Evolutionary conservation across 805 yeast species (phyloP), one percentile per base, ranked within the genome.

Genomic region (Metschnikowia bowlesiae): DNA sequence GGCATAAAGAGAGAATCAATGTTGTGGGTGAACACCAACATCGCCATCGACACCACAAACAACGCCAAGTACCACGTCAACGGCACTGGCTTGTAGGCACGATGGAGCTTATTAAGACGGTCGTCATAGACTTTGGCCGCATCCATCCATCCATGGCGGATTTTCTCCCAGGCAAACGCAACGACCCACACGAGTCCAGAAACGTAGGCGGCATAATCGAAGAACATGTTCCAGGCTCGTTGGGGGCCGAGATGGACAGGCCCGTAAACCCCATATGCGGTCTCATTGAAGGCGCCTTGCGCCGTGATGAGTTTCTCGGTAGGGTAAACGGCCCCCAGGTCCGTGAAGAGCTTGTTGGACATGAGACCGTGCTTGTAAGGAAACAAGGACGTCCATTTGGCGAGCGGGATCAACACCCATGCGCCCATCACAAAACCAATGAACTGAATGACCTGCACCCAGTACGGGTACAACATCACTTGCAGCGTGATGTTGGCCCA

Each of bases 401-500:
- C 78, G 29, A 73, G 57, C 0, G 83, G 83, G 33, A 78, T 65
- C 42, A 75, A 57, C 1, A 73, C 54, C 82, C 82, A 78, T 22
- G 80, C 78, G n/a, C 76, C 70, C 14, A 69, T 13, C 0, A 66
- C 72, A 65, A 76, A 78, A 1, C 77, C 82, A 7, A 65, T 51
- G 57, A 78, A 78, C 54, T 77, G 78, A 41, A 78, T 66, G 14
- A 72, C 73, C 47, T 75, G 79, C 14, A 79, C 74, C 81, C 81
- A 77, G 58, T 77, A 78, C 0, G 82, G 82, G 44, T 69, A 68
- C 55, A 78, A 56, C 80, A 78, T 73, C 39, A 78, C 78, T 6
- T 65, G 59, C 0, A 80, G 75, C 0, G 82, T 75, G 46, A 78
- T 75, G 54, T 78, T 78, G 48, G 80, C 74, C 82, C 82, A 78